Base-by-base conservation (phyloP, 2,329 filamentous ascomycete species). In the Colletotrichum gigasporum region DNA sequence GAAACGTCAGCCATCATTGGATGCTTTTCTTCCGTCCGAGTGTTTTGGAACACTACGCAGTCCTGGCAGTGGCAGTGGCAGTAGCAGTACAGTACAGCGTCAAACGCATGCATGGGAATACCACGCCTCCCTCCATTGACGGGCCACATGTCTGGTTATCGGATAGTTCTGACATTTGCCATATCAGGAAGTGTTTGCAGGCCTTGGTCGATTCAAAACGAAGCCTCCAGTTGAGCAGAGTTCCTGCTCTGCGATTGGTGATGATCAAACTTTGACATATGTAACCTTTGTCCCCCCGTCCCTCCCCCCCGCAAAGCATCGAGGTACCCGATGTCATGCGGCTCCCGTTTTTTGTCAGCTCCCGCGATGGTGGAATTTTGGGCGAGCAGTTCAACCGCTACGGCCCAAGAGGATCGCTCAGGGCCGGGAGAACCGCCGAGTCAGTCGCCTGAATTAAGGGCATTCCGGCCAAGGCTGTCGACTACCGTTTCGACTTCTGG, bases 251-350 rank as follows among this genome's bases (percentile, higher is more conserved):
- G 66, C 66, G 66, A 67, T 67, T 66, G 66, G 63, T 64, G 58
- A 59, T 39, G 58, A 66, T 66, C 58, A 66, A 64, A 66, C 66
- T 59, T 66, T 67, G 65, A 63, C 65, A 63, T 35, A 54, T 61
- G 62, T 44, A 65, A 50, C 56, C 24, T 61, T 42, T 48, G 34
- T 44, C 42, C 41, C 42, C 48, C 61, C 28, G 22, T 30, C 37
- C 55, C 39, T 52, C 44, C 26, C 34, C 22, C 48, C 62, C 56
- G 48, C 62, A 61, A 48, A 55, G 62, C 42, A 50, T 62, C 42
- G 12, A 65, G 39, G 35, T 42, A 47, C 50, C 57, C 28, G 24
- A 39, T 50, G 35, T 65, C 48, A 65, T 62, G 62, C 62, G 28
- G 35, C 42, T 51, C 42, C 44, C 28, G 18, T 48, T 41, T 30